These are phyloP conservation scores for Chlorella vulgaris DNA, from an alignment of 139 green algal genomes.

Conservation along the genomic window DNA sequence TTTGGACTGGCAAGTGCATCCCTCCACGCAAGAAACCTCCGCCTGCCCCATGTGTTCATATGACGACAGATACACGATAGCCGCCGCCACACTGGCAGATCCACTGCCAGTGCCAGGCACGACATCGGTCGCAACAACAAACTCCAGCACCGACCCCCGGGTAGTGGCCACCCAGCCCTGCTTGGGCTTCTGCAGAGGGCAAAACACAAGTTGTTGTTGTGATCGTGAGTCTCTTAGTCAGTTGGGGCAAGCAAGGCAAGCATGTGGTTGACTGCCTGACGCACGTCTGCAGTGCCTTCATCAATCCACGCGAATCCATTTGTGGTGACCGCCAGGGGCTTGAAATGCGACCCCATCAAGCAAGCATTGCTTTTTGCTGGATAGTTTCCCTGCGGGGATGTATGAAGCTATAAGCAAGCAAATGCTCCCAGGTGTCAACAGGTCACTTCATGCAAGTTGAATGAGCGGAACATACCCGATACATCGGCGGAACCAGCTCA, in stretches of 20 bases:
- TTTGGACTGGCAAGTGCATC: background rate
- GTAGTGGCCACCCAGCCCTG: background rate
- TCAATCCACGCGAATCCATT: background rate
- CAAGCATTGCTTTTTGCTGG: background rate
- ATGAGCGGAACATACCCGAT: background rate
- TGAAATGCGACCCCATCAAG: background rate
- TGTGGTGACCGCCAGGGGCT: background rate
- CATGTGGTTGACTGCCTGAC: too few species aligned
- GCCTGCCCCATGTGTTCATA: background rate
- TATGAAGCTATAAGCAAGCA: background rate
- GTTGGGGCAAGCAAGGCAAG: too few species aligned
- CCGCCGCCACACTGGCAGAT: background rate
- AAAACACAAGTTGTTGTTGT: too few species aligned
- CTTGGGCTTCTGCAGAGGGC: background rate
- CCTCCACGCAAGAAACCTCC: background rate
- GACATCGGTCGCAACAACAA: background rate
- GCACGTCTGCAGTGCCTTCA: background rate
- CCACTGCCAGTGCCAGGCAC: background rate
- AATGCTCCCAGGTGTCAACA: background rate
- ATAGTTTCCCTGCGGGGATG: background rate
- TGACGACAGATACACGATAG: background rate
- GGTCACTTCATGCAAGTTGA: background rate
- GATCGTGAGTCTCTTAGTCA: too few species aligned
- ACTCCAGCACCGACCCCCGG: background rate
- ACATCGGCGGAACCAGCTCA: too few species aligned